Evolutionary conservation across 441 rosid genomes (phyloP).

Genomic region (Populus trichocarpa): DNA sequence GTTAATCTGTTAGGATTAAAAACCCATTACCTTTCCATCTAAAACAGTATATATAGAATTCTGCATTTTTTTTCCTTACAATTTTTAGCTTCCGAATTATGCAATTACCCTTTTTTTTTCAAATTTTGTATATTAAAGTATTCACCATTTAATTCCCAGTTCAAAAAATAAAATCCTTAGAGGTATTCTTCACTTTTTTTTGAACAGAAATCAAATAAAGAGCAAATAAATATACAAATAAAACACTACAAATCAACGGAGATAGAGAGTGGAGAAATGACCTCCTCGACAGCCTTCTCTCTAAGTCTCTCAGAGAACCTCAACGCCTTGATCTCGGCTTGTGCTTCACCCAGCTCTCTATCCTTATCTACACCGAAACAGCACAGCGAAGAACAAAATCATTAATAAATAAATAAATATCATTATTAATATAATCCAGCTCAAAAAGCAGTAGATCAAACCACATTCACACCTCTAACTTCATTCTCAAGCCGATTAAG

Average conservation of each 20-base stretch:
- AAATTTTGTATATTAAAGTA: too few species aligned
- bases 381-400: neutral
- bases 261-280: conserved; percentile 6
- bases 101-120: neutral
- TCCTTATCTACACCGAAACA: conserved; percentile 68
- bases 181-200: too few species aligned
- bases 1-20: neutral
- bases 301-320: conserved; percentile 74
- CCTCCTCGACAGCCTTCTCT: conserved; percentile 99
- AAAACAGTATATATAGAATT: neutral
- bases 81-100: neutral
- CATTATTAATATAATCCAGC: conserved; percentile 27
- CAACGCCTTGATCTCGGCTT: conserved; percentile 90
- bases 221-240: too few species aligned
- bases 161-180: too few species aligned
- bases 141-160: too few species aligned
- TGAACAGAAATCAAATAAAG: too few species aligned
- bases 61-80: neutral
- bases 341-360: conserved; percentile 83
- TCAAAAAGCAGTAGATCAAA: conserved; percentile 51
- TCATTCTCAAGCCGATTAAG: conserved; percentile 98
- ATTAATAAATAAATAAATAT: conserved; percentile 10
- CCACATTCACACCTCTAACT: conserved; percentile 78
- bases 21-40: neutral
- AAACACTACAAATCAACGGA: neutral